Conservation (phyloP, 768 basidiomycete species). For the Steccherinum ochraceum region DNA sequence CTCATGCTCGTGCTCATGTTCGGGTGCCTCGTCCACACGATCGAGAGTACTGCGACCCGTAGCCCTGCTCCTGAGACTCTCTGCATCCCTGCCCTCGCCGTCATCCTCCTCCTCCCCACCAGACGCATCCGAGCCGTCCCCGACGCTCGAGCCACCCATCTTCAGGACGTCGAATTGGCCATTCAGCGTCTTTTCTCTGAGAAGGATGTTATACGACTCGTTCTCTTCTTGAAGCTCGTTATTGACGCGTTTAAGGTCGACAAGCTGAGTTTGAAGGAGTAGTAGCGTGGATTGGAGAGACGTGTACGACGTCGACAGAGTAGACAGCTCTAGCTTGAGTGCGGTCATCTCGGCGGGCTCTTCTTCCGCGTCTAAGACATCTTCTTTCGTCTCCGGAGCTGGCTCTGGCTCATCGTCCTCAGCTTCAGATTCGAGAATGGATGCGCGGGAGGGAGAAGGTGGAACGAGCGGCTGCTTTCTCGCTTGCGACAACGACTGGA, state of each 20-base stretch:
- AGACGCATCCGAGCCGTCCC: constrained; percentile 28
- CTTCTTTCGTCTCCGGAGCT: constrained; percentile 29
- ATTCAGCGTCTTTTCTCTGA: constrained; percentile 85
- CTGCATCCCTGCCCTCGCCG: constrained; percentile 25
- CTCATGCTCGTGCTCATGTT: constrained; percentile 44
- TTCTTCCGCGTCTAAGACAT: constrained; percentile 56
- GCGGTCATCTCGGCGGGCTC: constrained; percentile 88
- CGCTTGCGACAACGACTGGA: constrained; percentile 68
- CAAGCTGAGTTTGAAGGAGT: constrained; percentile 78
- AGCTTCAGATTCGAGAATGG: constrained; percentile 22
- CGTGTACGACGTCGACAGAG: constrained; percentile 77
- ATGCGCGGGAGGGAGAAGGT: constrained; percentile 22
- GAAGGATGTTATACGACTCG: constrained; percentile 91
- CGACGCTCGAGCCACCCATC: constrained; percentile 36
- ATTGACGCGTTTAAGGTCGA: constrained; percentile 86
- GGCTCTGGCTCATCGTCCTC: constrained; percentile 37
- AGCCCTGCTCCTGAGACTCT: constrained; percentile 50
- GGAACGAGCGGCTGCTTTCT: constrained; percentile 41
- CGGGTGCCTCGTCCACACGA: constrained; percentile 28
- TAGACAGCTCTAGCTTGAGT: constrained; percentile 76
- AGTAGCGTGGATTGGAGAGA: constrained; percentile 80
- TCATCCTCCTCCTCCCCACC: constrained; percentile 21
- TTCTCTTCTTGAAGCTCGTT: constrained; percentile 91
- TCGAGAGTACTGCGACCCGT: constrained; percentile 47
- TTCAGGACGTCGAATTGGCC: constrained; percentile 79